These are phyloP conservation scores for Hypoxylon rickii DNA, from an alignment of 495 filamentous ascomycete genomes.

Conservation along the genomic window DNA sequence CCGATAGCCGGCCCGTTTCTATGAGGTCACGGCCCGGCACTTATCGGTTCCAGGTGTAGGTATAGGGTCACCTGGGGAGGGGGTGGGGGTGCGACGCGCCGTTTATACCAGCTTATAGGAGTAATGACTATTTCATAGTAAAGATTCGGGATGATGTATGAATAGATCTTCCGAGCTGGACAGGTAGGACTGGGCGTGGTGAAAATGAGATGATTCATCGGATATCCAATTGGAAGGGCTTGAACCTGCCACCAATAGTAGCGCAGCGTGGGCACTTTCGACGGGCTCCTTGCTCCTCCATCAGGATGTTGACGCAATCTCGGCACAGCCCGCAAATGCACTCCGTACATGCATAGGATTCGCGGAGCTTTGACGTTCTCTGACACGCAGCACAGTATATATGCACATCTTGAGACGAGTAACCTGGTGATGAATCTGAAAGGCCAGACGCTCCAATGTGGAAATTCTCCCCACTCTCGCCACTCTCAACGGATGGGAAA, in stretches of 20 bases:
- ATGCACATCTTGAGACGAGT: conserved; percentile 66
- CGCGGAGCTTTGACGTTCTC: conserved; percentile 69
- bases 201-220: conserved; percentile 46
- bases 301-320: conserved; percentile 80
- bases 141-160: neutral
- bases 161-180: neutral
- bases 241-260: conserved; percentile 69
- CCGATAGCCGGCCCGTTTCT: conserved; percentile 10
- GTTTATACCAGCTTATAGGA: neutral
- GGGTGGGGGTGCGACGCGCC: neutral
- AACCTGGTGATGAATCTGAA: conserved; percentile 60
- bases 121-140: neutral
- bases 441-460: conserved; percentile 60
- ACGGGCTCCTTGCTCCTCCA: conserved; percentile 62
- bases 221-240: conserved; percentile 69
- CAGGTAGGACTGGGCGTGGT: neutral
- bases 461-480: conserved; percentile 66
- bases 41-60: conserved; percentile 2
- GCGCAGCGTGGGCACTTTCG: conserved; percentile 69
- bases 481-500: conserved; percentile 82
- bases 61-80: neutral
- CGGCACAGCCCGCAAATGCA: conserved; percentile 91
- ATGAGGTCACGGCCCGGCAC: conserved; percentile 3
- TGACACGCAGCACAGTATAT: conserved; percentile 89
- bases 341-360: conserved; percentile 90